Base-by-base conservation (phyloP, 352 stramenopile genomes). In the Phytopythium oedochilum region DNA sequence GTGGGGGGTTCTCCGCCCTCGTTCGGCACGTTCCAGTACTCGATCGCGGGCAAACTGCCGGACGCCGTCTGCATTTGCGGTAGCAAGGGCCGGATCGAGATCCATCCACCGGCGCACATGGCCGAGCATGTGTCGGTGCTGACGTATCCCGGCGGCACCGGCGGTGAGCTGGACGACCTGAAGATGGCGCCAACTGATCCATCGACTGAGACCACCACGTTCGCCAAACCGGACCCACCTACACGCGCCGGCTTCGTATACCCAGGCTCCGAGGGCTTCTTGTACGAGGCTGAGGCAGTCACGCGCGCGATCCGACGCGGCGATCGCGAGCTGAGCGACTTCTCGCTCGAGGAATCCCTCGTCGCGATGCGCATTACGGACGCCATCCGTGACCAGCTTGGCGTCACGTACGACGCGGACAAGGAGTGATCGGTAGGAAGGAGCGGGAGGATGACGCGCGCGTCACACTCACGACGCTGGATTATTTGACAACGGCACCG, bases 1-100 rank as follows among this genome's bases (percentile, higher is more conserved):
- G 61, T 72, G 40, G 63, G 35, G 11, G 35, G 35, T 6, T 20
- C 35, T 42, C 35, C 35, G 35, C 35, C 35, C 35, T 42, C 76
- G 34, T 77, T 86, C 54, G 65, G 66, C 48, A 75, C 78, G 31
- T 67, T 83, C 48, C 64, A 82, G 46, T 87, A 93, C 68, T 68
- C 80, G 46, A 77, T 60, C 39, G 28, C 86, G 6, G 75, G 77
- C 3, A 63, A 79, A 42, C 73, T 91, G 39, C 48, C 64, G 28
- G 80, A 95, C 66, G 76, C 73, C 14, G 73, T 89, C 23, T 88
- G 67, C 15, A 92, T 96, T 54, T 70, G 87, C n/a, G 87, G 85
- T 18, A 76, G 57, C 14, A 81, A 89, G 52, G 87, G 87, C 12
- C 67, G 76, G 7, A 79, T 96, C 54, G 51, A 73, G 42, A 65